Evolutionary conservation across 371 early-diverging fungal species (phyloP).

Genomic region (Mortierella sp.): DNA sequence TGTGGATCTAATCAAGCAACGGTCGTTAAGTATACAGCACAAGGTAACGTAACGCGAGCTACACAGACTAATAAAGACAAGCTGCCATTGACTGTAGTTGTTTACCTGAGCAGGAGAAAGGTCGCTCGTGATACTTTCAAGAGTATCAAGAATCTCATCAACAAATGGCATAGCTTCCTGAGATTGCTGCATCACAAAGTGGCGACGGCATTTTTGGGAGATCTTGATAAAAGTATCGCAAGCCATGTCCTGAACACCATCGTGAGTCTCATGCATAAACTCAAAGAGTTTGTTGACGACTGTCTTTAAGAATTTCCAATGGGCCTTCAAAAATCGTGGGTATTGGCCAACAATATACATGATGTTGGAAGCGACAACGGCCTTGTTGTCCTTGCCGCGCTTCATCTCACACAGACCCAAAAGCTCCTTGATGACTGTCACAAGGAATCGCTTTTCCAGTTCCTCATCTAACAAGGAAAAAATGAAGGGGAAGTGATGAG

Average conservation of each 20-base stretch:
- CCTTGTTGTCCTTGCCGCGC: slow-evolving; percentile 98
- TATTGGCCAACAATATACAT: slow-evolving; percentile 99
- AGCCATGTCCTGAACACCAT: slow-evolving; percentile 99
- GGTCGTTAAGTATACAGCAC: background rate
- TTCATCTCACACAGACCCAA: slow-evolving; percentile 94
- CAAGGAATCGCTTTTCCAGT: slow-evolving; percentile 96
- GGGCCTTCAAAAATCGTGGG: slow-evolving; percentile 97
- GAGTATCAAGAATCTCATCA: slow-evolving; percentile 88
- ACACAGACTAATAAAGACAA: background rate
- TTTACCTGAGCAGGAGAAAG: slow-evolving; percentile 87
- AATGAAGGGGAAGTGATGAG: background rate
- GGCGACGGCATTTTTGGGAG: slow-evolving; percentile 96
- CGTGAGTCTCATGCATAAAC: slow-evolving; percentile 99
- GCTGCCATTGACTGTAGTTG: background rate
- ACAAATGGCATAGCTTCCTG: slow-evolving; percentile 91
- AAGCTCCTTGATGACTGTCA: slow-evolving; percentile 98
- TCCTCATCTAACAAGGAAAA: slow-evolving; percentile 70
- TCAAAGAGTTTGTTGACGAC: slow-evolving; percentile 99
- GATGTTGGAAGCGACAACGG: slow-evolving; percentile 99
- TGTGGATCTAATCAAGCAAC: slow-evolving; percentile 73
- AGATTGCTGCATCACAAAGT: slow-evolving; percentile 91
- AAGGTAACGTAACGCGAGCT: background rate
- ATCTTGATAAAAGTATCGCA: slow-evolving; percentile 99
- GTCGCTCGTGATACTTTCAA: slow-evolving; percentile 87
- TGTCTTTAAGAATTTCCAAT: slow-evolving; percentile 99